These are phyloP conservation scores for Pseudogymnoascus destructans DNA, from an alignment of 2,329 filamentous ascomycete genomes.

Conservation along the genomic window DNA sequence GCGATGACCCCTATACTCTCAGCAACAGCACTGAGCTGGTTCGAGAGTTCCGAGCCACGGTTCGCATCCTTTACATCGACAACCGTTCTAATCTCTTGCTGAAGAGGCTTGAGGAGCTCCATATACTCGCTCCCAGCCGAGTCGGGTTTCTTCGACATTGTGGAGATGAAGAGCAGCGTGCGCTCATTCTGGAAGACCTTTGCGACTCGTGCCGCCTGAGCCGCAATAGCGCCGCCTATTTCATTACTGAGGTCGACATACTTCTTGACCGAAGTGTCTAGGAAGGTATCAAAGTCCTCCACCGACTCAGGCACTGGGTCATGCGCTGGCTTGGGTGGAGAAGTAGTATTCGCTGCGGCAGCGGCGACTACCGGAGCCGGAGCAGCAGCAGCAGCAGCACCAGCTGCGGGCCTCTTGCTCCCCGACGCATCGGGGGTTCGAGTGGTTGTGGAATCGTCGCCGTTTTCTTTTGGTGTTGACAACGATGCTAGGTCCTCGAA, in stretches of 20 bases:
- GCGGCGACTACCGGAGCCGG: slow-evolving; percentile 31
- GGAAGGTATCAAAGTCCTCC: slow-evolving; percentile 73
- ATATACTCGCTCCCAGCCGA: slow-evolving; percentile 49
- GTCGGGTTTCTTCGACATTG: slow-evolving; percentile 85
- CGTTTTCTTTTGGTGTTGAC: slow-evolving; percentile 37
- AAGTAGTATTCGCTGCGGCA: slow-evolving; percentile 29
- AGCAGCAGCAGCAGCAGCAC: slow-evolving; percentile 26
- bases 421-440: slow-evolving; percentile 23
- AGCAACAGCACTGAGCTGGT: slow-evolving; percentile 74
- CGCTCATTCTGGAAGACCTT: slow-evolving; percentile 72
- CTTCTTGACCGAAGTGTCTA: slow-evolving; percentile 58
- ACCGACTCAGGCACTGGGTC: slow-evolving; percentile 63
- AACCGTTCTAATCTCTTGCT: slow-evolving; percentile 66
- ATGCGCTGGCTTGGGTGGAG: slow-evolving; percentile 29
- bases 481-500: slow-evolving; percentile 44
- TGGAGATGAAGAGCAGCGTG: slow-evolving; percentile 75
- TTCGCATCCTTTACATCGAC: slow-evolving; percentile 73
- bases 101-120: slow-evolving; percentile 74
- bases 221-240: slow-evolving; percentile 62
- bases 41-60: slow-evolving; percentile 59
- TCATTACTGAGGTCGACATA: slow-evolving; percentile 69
- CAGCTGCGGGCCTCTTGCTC: slow-evolving; percentile 15
- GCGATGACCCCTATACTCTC: slow-evolving; percentile 82
- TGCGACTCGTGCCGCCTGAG: slow-evolving; percentile 52
- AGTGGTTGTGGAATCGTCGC: slow-evolving; percentile 29